Evolutionary conservation across 352 stramenopile genomes (phyloP).

Genomic region (Pythium oligandrum): DNA sequence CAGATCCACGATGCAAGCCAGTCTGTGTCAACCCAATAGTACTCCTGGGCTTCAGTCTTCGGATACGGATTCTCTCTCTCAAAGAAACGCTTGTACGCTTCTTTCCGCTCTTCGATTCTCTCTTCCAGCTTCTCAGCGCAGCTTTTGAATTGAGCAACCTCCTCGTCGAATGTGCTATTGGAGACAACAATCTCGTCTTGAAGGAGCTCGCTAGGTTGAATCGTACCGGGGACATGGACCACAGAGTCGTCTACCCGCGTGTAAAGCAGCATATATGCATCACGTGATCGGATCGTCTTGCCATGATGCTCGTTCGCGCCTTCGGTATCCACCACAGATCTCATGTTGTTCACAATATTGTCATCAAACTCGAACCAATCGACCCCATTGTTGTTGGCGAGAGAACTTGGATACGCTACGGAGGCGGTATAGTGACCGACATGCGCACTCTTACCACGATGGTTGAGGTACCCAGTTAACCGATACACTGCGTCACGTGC

Average conservation of each 20-base stretch:
- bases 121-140: conserved; percentile 40
- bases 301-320: conserved; percentile 37
- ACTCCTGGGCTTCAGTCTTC: conserved; percentile 24
- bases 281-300: conserved; percentile 62
- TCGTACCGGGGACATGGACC: neutral
- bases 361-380: conserved; percentile 87
- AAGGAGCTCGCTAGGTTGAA: conserved; percentile 17
- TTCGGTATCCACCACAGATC: conserved; percentile 29
- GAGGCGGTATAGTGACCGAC: conserved; percentile 85
- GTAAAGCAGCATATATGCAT: conserved; percentile 88
- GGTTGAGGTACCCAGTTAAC: conserved; percentile 74
- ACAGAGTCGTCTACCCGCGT: conserved; percentile 33
- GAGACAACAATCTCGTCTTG: conserved; percentile 41
- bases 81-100: conserved; percentile 62
- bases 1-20: conserved; percentile 64
- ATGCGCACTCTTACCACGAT: conserved; percentile 76
- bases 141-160: conserved; percentile 40
- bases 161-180: conserved; percentile 46
- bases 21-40: conserved; percentile 68
- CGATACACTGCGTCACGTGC: conserved; percentile 50
- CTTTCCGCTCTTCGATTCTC: conserved; percentile 41
- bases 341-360: conserved; percentile 54
- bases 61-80: conserved; percentile 44
- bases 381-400: conserved; percentile 11
- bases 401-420: conserved; percentile 44